phyloP scores from a whole-genome alignment of 768 basidiomycete species.

The Neoboletus subvelutipes region DNA sequence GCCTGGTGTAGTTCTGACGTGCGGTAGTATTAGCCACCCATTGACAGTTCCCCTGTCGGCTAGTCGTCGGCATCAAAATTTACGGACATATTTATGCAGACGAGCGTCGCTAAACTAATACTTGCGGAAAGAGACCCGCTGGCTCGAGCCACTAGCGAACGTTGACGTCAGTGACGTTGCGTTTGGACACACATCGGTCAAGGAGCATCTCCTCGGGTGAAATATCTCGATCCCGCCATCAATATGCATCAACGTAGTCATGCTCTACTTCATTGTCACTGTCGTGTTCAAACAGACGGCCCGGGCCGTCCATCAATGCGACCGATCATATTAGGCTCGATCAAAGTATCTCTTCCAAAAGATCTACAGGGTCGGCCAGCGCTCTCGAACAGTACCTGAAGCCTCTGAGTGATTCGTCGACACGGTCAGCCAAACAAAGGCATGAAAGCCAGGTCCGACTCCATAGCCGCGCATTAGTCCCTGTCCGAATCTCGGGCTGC shows the following conservation, averaged over 20 bases:
- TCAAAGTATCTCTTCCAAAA: background rate
- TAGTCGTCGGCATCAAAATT: background rate
- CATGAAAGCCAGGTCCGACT: background rate
- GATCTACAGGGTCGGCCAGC: background rate
- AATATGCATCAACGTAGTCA: background rate
- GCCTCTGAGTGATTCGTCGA: background rate
- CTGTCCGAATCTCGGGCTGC: background rate
- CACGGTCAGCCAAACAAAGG: background rate
- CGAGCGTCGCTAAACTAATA: too few relatives aligned
- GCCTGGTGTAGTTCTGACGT: background rate
- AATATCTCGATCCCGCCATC: background rate
- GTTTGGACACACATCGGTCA: background rate
- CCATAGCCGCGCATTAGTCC: background rate
- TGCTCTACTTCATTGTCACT: background rate
- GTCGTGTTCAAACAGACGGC: background rate
- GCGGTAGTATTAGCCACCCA: background rate
- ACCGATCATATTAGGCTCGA: background rate
- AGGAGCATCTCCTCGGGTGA: background rate
- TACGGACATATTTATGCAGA: background rate
- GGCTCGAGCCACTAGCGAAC: background rate
- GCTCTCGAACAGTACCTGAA: background rate
- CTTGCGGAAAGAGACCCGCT: background rate
- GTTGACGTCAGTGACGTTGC: background rate
- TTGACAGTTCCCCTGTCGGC: background rate
- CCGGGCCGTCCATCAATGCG: background rate